Evolutionary conservation across 2,329 filamentous ascomycete species (phyloP).

Genomic region (Fusarium marasasianum): DNA sequence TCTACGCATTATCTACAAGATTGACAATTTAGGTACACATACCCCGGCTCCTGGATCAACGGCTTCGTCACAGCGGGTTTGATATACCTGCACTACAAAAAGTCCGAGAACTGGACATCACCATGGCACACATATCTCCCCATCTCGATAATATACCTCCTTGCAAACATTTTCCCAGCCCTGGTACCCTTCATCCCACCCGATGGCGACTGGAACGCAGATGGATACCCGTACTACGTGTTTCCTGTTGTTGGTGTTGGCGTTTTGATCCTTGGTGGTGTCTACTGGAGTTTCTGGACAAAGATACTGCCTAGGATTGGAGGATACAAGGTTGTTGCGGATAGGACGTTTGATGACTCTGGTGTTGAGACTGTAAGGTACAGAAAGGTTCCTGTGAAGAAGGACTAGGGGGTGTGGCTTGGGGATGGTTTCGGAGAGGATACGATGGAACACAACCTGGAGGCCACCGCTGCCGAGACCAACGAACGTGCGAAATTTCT

Average conservation of each 20-base stretch:
- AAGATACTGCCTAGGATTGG: slow-evolving; percentile 59
- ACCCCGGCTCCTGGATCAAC: slow-evolving; percentile 65
- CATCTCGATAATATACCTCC: slow-evolving; percentile 58
- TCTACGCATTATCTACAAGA: accelerated
- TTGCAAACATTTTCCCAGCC: slow-evolving; percentile 62
- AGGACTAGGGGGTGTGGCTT: background rate
- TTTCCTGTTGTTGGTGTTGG: slow-evolving; percentile 65
- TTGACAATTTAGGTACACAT: slow-evolving; percentile 52
- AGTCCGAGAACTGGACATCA: slow-evolving; percentile 62
- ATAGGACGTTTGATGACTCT: slow-evolving; percentile 52
- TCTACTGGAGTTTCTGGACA: slow-evolving; percentile 65
- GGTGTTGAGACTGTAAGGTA: slow-evolving; percentile 55
- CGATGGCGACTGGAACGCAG: slow-evolving; percentile 55
- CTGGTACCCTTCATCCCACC: slow-evolving; percentile 66
- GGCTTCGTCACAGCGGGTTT: slow-evolving; percentile 61
- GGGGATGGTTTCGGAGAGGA: background rate
- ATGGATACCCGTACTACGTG: slow-evolving; percentile 65
- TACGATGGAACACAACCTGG: too few species aligned
- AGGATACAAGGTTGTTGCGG: slow-evolving; percentile 59
- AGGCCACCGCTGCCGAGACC: too few species aligned
- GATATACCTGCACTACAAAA: slow-evolving; percentile 60
- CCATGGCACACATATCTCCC: slow-evolving; percentile 62
- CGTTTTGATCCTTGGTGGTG: slow-evolving; percentile 58
- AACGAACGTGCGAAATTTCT: accelerated
- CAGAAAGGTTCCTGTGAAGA: slow-evolving; percentile 44